phyloP scores from a whole-genome alignment of 495 filamentous ascomycete genomes.

The Parmelia sp. region DNA sequence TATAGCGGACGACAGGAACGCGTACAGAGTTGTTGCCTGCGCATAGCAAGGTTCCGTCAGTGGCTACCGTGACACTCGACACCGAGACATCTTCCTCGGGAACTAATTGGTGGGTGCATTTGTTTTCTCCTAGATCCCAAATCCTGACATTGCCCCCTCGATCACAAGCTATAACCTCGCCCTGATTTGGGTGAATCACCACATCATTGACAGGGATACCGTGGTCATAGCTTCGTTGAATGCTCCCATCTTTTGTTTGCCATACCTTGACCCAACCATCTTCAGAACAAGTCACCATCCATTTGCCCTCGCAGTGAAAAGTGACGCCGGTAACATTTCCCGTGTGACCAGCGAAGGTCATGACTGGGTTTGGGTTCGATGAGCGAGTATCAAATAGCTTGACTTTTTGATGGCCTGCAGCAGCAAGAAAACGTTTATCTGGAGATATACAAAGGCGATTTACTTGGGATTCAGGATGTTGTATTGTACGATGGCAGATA shows the following conservation, averaged over 20 bases:
- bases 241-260: slow-evolving; percentile 82
- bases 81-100: slow-evolving; percentile 93
- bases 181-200: slow-evolving; percentile 97
- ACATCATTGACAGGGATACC: slow-evolving; percentile 86
- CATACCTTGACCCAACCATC: slow-evolving; percentile 98
- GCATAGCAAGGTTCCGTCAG: slow-evolving; percentile 87
- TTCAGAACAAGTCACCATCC: slow-evolving; percentile 99
- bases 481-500: slow-evolving; percentile 95
- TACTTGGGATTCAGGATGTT: slow-evolving; percentile 95
- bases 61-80: slow-evolving; percentile 90
- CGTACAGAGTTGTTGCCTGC: slow-evolving; percentile 87
- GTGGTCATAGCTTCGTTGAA: slow-evolving; percentile 90
- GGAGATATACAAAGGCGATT: slow-evolving; percentile 97
- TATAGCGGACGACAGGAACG: slow-evolving; percentile 8
- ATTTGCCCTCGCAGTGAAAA: slow-evolving; percentile 97
- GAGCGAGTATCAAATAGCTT: slow-evolving; percentile 98
- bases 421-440: slow-evolving; percentile 92
- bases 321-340: slow-evolving; percentile 93
- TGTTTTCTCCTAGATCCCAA: slow-evolving; percentile 96
- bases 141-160: slow-evolving; percentile 86
- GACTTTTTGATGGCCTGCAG: slow-evolving; percentile 87
- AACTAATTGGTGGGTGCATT: slow-evolving; percentile 92
- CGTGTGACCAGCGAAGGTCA: slow-evolving; percentile 92
- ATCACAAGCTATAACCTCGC: slow-evolving; percentile 94
- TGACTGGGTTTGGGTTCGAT: slow-evolving; percentile 83